phyloP scores from a whole-genome alignment of 2,329 filamentous ascomycete species.

The Trichophyton benhamiae region DNA sequence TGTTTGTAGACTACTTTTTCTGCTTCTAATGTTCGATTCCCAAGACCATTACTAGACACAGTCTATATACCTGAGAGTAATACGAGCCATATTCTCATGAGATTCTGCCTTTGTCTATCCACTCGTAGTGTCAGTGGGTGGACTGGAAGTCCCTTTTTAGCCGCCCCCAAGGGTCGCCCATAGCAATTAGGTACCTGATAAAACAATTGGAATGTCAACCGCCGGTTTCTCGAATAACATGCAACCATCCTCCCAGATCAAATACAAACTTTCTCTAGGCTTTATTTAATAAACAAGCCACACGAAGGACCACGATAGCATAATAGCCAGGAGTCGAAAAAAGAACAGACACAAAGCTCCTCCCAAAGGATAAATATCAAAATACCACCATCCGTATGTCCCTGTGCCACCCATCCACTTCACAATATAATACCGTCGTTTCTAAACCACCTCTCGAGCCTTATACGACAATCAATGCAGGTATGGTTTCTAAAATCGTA shows the following conservation, averaged over 20 bases:
- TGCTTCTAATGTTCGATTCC: not conserved
- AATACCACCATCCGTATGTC: too few species aligned
- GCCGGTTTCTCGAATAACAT: too few species aligned
- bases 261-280: not conserved
- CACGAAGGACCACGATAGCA: not conserved
- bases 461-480: conserved; percentile 7
- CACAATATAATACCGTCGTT: not conserved
- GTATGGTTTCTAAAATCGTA: not conserved
- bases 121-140: not conserved
- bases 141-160: too few species aligned
- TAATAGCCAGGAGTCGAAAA: too few species aligned
- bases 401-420: not conserved
- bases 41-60: not conserved
- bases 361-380: too few species aligned
- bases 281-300: not conserved
- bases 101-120: not conserved
- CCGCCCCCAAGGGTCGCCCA: too few species aligned
- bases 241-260: too few species aligned
- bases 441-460: not conserved
- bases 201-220: too few species aligned
- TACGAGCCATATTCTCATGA: not conserved
- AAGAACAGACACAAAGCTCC: not conserved
- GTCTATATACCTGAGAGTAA: not conserved
- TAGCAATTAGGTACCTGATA: too few species aligned
- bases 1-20: not conserved